Evolutionary conservation across 805 yeast genomes (phyloP).

Genomic region (Starmera pachycereana): DNA sequence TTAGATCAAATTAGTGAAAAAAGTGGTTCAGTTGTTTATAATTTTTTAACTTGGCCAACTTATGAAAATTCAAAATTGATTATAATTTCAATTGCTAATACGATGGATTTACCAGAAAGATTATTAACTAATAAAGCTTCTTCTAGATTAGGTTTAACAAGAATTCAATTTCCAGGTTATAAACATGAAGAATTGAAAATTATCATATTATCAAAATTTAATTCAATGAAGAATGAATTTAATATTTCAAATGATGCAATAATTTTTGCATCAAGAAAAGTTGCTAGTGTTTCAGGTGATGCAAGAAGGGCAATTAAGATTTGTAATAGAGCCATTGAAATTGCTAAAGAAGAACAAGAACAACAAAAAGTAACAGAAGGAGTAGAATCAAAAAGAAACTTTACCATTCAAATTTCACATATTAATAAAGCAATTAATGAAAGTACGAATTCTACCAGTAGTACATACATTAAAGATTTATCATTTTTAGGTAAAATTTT

Average conservation of each 20-base stretch:
- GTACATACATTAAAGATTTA: constrained; percentile 44
- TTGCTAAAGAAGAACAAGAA: constrained; percentile 50
- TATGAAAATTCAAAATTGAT: constrained; percentile 67
- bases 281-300: constrained; percentile 95
- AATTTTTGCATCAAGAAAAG: constrained; percentile 86
- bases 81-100: constrained; percentile 90
- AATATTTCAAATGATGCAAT: constrained; percentile 59
- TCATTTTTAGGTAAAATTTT: constrained; percentile 66
- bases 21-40: constrained; percentile 82
- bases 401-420: constrained; percentile 57
- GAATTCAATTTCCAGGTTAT: constrained; percentile 86
- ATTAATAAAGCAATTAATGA: constrained; percentile 74
- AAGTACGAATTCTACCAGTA: constrained; percentile 65
- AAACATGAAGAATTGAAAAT: constrained; percentile 65
- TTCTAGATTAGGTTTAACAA: constrained; percentile 78
- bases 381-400: constrained; percentile 13
- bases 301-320: constrained; percentile 88
- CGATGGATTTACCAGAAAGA: constrained; percentile 95
- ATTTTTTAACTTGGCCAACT: constrained; percentile 97
- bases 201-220: constrained; percentile 66
- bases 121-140: constrained; percentile 79
- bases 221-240: constrained; percentile 27
- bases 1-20: constrained; percentile 83
- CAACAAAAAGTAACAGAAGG: constrained; percentile 2
- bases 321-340: constrained; percentile 80